These are phyloP conservation scores for Gardenia jasminoides DNA, from an alignment of 257 asterid species.

Conservation along the genomic window DNA sequence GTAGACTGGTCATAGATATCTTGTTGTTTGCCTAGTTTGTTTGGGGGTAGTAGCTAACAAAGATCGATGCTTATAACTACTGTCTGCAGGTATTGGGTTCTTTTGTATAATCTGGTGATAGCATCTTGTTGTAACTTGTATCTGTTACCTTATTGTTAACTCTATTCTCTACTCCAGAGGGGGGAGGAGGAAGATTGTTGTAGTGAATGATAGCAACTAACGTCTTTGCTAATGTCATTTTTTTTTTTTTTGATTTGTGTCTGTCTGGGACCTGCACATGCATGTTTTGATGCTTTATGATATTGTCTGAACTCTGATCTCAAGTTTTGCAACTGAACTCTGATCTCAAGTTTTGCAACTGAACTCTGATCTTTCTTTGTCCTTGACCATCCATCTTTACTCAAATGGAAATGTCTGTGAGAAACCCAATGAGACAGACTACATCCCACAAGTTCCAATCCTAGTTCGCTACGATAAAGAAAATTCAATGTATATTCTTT, in stretches of 20 bases:
- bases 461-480: not conserved
- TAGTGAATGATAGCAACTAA: not conserved
- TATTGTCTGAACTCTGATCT: not conserved
- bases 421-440: not conserved
- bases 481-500: not conserved
- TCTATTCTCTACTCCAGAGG: not conserved
- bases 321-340: not conserved
- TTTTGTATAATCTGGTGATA: slow-evolving; percentile 2
- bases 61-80: slow-evolving; percentile 3
- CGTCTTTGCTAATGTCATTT: not conserved
- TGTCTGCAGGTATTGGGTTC: slow-evolving; percentile 10
- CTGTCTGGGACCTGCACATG: not conserved
- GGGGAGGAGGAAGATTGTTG: not conserved
- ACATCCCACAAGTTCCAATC: too few relatives aligned
- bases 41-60: slow-evolving; percentile 9
- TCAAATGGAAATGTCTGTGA: not conserved
- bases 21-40: not conserved
- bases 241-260: not conserved
- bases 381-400: not conserved
- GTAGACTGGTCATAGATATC: not conserved
- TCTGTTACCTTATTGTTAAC: not conserved
- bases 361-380: not conserved
- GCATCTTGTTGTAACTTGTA: slow-evolving; percentile 9
- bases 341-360: not conserved
- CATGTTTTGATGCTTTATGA: not conserved